phyloP scores from a whole-genome alignment of 106 monocot genomes.

The Hemerocallis citrina region DNA sequence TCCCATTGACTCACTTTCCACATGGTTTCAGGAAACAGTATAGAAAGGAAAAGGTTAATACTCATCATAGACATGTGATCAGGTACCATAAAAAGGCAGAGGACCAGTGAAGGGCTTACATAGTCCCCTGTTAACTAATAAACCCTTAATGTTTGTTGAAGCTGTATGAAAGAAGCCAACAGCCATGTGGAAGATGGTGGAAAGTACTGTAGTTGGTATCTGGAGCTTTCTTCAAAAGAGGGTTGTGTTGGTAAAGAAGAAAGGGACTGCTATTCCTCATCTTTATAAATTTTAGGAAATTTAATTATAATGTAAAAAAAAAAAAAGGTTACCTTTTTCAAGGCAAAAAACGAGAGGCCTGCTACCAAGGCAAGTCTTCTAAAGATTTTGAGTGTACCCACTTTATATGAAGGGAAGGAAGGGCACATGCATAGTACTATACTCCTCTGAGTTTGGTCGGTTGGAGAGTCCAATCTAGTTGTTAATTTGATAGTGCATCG shows the following conservation, averaged over 20 bases:
- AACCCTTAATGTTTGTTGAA: slow-evolving; percentile 3
- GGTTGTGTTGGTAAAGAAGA: background rate
- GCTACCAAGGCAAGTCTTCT: slow-evolving; percentile 5
- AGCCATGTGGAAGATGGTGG: slow-evolving; percentile 4
- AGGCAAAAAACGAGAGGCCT: slow-evolving; percentile 9
- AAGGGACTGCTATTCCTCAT: slow-evolving; percentile 6
- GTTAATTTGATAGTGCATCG: too few relatives aligned
- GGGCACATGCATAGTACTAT: background rate
- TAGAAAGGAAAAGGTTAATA: background rate
- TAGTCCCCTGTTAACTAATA: too few relatives aligned
- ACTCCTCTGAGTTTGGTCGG: too few relatives aligned
- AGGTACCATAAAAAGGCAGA: background rate
- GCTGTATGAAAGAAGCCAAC: background rate
- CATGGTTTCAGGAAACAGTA: slow-evolving; percentile 2
- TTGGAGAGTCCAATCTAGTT: too few relatives aligned
- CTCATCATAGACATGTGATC: slow-evolving; percentile 7
- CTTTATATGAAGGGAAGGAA: too few relatives aligned
- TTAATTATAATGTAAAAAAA: background rate
- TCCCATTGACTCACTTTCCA: slow-evolving; percentile 3
- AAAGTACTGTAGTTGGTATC: slow-evolving; percentile 8
- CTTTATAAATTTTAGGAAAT: background rate
- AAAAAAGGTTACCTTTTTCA: background rate
- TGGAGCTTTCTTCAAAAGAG: slow-evolving; percentile 8
- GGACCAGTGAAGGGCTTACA: slow-evolving; percentile 5
- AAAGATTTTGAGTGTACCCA: background rate